Evolutionary conservation across 129 eudicot species (phyloP).

Genomic region (Ambrosia artemisiifolia): DNA sequence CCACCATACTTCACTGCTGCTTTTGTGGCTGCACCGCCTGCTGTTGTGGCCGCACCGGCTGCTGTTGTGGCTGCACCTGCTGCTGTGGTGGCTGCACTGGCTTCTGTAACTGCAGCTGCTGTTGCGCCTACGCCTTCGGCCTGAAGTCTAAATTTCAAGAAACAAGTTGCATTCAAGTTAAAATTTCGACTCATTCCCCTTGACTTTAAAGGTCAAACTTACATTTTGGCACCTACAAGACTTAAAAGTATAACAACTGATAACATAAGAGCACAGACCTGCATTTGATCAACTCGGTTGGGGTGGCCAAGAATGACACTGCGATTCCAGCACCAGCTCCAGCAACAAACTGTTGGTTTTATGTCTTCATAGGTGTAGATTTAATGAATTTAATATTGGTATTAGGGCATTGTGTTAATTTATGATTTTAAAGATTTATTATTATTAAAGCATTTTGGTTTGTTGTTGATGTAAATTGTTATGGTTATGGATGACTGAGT

Average conservation of each 20-base stretch:
- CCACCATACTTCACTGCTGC: slow-evolving; percentile 69
- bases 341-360: slow-evolving; percentile 61
- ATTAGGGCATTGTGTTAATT: too few relatives aligned
- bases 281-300: slow-evolving; percentile 93
- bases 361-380: too few relatives aligned
- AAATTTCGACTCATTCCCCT: neutral
- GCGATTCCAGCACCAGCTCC: slow-evolving; percentile 97
- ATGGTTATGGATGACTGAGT: too few relatives aligned
- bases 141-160: slow-evolving; percentile 60
- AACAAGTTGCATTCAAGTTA: slow-evolving; percentile 6
- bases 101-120: slow-evolving; percentile 47
- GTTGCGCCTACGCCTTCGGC: slow-evolving; percentile 67
- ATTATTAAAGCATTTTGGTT: too few relatives aligned
- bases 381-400: too few relatives aligned
- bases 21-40: slow-evolving; percentile 13
- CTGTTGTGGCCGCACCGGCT: slow-evolving; percentile 24
- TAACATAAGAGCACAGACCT: slow-evolving; percentile 41
- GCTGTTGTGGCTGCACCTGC: slow-evolving; percentile 46
- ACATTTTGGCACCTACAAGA: neutral
- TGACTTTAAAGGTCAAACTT: slow-evolving; percentile 4
- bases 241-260: neutral
- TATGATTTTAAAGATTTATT: too few relatives aligned
- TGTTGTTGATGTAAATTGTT: too few relatives aligned
- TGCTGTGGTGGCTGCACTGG: slow-evolving; percentile 19
- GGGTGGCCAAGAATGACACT: slow-evolving; percentile 83